phyloP scores from a whole-genome alignment of 2,329 filamentous ascomycete genomes.

The Orbilia blumenaviensis region DNA sequence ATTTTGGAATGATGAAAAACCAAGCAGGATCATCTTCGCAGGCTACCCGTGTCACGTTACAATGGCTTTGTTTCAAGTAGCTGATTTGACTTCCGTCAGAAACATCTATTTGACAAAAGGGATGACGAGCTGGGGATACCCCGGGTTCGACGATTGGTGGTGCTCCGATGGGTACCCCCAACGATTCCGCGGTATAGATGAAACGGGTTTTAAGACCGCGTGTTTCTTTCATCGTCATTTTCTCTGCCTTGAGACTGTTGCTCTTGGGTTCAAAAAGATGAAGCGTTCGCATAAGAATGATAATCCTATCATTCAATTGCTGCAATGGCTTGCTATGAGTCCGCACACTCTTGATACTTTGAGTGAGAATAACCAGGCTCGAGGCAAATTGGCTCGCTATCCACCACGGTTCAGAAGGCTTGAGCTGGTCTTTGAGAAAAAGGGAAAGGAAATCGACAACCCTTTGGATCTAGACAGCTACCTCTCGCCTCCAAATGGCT shows the following conservation, averaged over 20 bases:
- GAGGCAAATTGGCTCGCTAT: background rate
- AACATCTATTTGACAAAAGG: background rate
- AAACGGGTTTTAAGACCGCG: no score
- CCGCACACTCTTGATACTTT: no score
- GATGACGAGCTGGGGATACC: background rate
- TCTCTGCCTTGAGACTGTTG: background rate
- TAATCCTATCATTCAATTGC: background rate
- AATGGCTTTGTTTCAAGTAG: background rate
- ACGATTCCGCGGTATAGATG: no score
- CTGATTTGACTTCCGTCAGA: background rate
- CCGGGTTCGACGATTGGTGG: no score
- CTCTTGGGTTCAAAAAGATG: background rate
- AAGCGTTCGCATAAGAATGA: no score
- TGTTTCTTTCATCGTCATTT: background rate
- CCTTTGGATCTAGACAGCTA: background rate
- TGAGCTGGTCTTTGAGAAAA: background rate
- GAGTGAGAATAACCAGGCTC: no score
- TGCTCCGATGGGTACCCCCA: no score
- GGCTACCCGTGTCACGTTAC: background rate
- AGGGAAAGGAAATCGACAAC: background rate
- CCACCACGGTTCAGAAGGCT: background rate
- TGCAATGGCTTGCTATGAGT: background rate
- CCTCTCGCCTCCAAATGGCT: background rate
- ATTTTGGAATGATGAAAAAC: background rate
- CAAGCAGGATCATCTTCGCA: background rate